phyloP scores from a whole-genome alignment of 164 flowering plant genomes.

The Magnolia officinalis region DNA sequence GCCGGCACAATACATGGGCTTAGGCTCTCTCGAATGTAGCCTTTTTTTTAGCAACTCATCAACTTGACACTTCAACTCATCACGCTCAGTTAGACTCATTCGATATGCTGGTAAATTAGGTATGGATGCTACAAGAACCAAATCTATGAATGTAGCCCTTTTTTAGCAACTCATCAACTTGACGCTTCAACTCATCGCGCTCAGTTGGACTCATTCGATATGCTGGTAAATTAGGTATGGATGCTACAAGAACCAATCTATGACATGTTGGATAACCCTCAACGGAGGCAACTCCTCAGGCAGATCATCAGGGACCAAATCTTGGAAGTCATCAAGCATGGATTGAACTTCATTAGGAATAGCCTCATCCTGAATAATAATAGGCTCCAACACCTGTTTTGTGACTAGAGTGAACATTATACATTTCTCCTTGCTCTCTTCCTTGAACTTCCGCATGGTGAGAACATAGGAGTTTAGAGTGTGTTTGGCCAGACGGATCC shows the following conservation, averaged over 20 bases:
- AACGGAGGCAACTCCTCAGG: slow-evolving; percentile 5
- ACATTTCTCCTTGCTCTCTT: no score
- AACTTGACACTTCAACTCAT: slow-evolving; percentile 4
- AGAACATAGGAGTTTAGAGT: no score
- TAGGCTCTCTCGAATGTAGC: slow-evolving; percentile 4
- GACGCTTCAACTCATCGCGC: background rate
- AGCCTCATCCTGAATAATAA: no score
- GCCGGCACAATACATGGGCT: slow-evolving; percentile 4
- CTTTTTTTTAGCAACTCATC: slow-evolving; percentile 8
- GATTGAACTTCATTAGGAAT: no score
- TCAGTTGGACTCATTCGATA: slow-evolving; percentile 11
- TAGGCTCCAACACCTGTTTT: no score
- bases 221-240: slow-evolving; percentile 1
- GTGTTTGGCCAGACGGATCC: no score
- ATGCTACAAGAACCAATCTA: background rate
- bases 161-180: slow-evolving; percentile 6
- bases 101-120: slow-evolving; percentile 8
- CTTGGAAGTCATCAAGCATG: background rate
- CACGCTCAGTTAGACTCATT: slow-evolving; percentile 5
- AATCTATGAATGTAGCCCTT: slow-evolving; percentile 5
- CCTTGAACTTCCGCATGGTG: no score
- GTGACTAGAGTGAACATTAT: no score
- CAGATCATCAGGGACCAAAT: background rate
- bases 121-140: background rate
- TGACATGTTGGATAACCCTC: slow-evolving; percentile 3